These are phyloP conservation scores for Helianthus tuberosus DNA, from an alignment of 129 eudicot genomes.

Conservation along the genomic window DNA sequence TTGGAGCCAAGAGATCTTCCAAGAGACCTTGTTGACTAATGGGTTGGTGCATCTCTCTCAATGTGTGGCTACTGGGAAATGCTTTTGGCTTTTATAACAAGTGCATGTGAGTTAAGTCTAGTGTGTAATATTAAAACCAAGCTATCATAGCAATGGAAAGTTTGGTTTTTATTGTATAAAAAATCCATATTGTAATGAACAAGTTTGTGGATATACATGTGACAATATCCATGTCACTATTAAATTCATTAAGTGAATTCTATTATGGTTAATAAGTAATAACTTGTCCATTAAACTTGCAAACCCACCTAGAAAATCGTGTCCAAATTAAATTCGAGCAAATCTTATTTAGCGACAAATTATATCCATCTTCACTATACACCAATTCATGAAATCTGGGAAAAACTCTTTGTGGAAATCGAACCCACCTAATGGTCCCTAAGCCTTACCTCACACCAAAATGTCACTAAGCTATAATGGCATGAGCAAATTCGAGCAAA, in stretches of 20 bases:
- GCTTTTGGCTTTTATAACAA: slow-evolving; percentile 36
- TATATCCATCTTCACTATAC: too few species aligned
- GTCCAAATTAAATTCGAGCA: too few species aligned
- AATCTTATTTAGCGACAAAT: too few species aligned
- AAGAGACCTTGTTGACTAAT: slow-evolving; percentile 46
- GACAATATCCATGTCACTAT: not conserved
- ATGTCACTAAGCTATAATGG: too few species aligned
- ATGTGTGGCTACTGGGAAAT: slow-evolving; percentile 21
- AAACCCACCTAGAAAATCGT: too few species aligned
- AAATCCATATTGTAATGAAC: not conserved
- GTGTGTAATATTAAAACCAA: slow-evolving; percentile 16
- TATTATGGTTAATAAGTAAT: not conserved
- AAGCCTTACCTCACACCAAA: too few species aligned
- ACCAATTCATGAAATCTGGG: too few species aligned
- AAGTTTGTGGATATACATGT: not conserved
- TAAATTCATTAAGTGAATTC: not conserved
- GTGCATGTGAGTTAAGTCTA: slow-evolving; percentile 22
- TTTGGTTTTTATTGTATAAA: slow-evolving; percentile 6
- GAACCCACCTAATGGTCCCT: too few species aligned
- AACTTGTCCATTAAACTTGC: too few species aligned
- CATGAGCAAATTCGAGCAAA: too few species aligned
- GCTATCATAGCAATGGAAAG: slow-evolving; percentile 5
- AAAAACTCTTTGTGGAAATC: too few species aligned
- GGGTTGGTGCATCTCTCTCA: slow-evolving; percentile 47
- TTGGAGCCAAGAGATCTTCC: slow-evolving; percentile 59